Base-by-base conservation (phyloP, 192 early-diverging fungal genomes). In the Entophlyctis luteolus region DNA sequence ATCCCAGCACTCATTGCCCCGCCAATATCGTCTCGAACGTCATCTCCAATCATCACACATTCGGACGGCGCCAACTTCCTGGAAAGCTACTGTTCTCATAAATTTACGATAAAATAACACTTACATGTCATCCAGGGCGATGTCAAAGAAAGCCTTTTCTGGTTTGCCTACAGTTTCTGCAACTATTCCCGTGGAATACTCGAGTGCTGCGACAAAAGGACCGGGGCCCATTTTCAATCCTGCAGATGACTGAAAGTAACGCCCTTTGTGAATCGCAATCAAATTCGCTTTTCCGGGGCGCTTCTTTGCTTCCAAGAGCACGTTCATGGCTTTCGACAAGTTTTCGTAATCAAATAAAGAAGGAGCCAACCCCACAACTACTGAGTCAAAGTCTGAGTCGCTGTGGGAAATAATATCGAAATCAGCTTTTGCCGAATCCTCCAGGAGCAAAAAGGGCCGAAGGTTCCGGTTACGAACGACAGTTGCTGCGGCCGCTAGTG, bases 1-100 rank as follows among this genome's bases (percentile, higher is more conserved):
- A 96, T 77, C 2, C 94, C 91, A 50, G 90, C 71, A 20, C 80
- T 85, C 45, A 84, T 79, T 2, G 92, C 94, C 25, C 84, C 89
- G 22, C 88, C 90, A 2, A 94, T 79, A 72, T 96, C 94, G 33
- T 88, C 88, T 5, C 80, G 70, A 4, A 93, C 87, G 37, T 93
- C 91, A 70, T 96, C 94, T 36, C 94, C 94, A 56, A 96, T 84
- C 86, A 94, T 93, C 1, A 87, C 88, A 35, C 89, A 90, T 2
- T 78, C 58, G 32, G 74, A 62, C 0, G 88, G 81, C 18, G 62
- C 71, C 4, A 77, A 53, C 10, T 67, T 81, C 75, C 45, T 47
- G 2, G 18, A 2, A 2, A 47, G 1, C 1, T 1, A 22, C 18
- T 16, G 1, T 47, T n/a, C 22, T 47, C 22, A n/a, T n/a, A n/a